Evolutionary conservation across 345 rosid species (phyloP), one percentile per base, ranked within the genome.

Genomic region (Bretschneidera sinensis): DNA sequence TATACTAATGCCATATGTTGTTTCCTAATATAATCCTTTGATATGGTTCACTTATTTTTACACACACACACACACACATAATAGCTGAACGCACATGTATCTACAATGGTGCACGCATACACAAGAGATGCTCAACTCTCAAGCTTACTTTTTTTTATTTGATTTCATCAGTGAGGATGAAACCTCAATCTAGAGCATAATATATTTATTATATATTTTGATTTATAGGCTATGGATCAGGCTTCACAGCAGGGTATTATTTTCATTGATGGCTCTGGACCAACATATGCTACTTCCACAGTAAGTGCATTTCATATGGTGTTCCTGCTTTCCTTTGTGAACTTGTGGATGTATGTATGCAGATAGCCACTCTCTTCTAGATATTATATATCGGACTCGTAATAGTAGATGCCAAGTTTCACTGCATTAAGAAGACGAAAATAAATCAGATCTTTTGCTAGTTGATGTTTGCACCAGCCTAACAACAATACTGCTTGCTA

Each of bases 211-310:
- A 11, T 11, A 14, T 39, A 39, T 39, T 39, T 39, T 39, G 45
- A 14, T 2, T 57, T 67, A 28, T 69, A 91, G 98, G 98, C 98
- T 55, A 92, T 92, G 95, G 85, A 77, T 64, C 65, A 66, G 60
- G 98, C 92, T 64, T 81, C 84, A 11, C 65, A 83, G 62, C 65
- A 82, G 49, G 98, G 96, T 62, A 67, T 89, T 69, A 82, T 89
- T 45, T 69, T 71, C 61, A 89, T 92, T 24, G 98, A 92, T 31
- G 85, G 96, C 25, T 79, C 92, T 15, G 98, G 92, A 67, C 98
- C 95, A 64, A 92, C 98, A 45, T 92, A 92, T 74, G 98, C 97
- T 54, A 92, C 98, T 76, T 49, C 83, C 18, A 82, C 84, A 9
- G 98, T 89, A 73, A 78, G 83, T 79, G 21, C 56, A 19, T 66